Conservation (phyloP, 148 eudicot genomes). For the Diospyros lotus region DNA sequence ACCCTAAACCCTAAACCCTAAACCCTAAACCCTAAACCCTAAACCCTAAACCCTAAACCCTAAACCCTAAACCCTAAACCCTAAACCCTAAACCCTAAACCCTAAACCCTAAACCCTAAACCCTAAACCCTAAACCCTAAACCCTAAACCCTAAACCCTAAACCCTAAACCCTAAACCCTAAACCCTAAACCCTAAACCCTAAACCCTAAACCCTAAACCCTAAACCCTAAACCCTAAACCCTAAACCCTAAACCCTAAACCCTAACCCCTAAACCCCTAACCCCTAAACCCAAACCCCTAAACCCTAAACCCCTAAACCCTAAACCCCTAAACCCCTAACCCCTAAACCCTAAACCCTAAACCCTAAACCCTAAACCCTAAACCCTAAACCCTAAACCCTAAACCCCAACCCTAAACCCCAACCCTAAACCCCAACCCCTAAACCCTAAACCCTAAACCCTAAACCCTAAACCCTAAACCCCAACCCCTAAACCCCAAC, state of each 20-base stretch:
- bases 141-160: neutral
- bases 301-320: no score
- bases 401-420: neutral
- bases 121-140: neutral
- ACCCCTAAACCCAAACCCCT: no score
- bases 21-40: constrained; percentile 1
- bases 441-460: constrained; percentile 12
- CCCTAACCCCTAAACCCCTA: no score
- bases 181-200: constrained; percentile 6
- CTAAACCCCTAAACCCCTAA: no score
- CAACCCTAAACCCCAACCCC: no score
- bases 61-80: constrained; percentile 9
- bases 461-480: constrained; percentile 8
- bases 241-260: neutral
- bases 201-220: neutral
- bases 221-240: neutral
- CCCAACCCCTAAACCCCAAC: neutral
- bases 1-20: constrained; percentile 12
- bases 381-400: constrained; percentile 8
- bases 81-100: neutral
- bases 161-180: neutral
- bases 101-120: neutral
- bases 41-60: constrained; percentile 7
- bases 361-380: neutral
- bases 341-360: no score